These are phyloP conservation scores for Eragrostis nindensis DNA, from an alignment of 176 grass and related monocot genomes.

Conservation along the genomic window DNA sequence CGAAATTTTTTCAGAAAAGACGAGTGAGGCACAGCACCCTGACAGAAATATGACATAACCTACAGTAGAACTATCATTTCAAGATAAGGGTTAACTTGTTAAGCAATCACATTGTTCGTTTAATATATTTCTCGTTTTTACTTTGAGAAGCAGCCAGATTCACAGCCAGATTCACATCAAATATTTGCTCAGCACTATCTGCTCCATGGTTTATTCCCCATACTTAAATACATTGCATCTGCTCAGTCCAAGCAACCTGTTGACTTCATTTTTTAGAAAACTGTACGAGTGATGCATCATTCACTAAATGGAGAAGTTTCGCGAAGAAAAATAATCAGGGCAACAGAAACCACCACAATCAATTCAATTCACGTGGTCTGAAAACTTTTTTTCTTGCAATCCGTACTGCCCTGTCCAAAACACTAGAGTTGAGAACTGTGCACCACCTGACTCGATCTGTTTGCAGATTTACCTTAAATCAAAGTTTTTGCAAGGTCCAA, in stretches of 20 bases:
- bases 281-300: background rate
- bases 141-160: background rate
- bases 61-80: background rate
- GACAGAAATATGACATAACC: background rate
- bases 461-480: background rate
- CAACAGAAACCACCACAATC: background rate
- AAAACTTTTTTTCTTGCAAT: background rate
- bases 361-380: background rate
- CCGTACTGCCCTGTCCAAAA: background rate
- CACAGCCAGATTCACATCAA: too few species aligned
- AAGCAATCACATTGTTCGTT: background rate
- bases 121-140: background rate
- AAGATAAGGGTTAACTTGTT: constrained; percentile 1
- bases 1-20: background rate
- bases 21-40: background rate
- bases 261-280: background rate
- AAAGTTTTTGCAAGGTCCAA: constrained; percentile 22
- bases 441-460: background rate
- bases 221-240: background rate
- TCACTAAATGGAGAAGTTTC: background rate
- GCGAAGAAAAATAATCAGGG: background rate
- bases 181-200: background rate
- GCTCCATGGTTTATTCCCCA: background rate
- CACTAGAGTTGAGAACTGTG: background rate
- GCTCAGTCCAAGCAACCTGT: background rate